phyloP scores from a whole-genome alignment of 768 basidiomycete genomes.

The Lentinula lateritia region DNA sequence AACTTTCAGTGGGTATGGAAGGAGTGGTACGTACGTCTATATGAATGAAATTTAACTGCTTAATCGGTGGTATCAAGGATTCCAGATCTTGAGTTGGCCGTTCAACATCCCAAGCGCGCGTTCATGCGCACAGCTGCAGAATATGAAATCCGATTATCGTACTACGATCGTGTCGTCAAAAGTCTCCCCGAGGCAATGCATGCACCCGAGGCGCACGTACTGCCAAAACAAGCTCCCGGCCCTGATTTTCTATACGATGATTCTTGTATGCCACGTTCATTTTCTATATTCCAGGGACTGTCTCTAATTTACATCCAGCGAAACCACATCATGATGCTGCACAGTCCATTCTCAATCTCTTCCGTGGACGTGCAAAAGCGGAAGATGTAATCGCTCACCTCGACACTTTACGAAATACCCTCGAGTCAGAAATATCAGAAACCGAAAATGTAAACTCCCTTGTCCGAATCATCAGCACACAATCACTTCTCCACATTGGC shows the following conservation, averaged over 20 bases:
- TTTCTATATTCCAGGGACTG: background rate
- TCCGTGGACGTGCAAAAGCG: constrained; percentile 76
- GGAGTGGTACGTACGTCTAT: constrained; percentile 68
- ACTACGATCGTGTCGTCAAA: constrained; percentile 87
- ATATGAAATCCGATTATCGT: constrained; percentile 86
- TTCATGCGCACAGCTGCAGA: constrained; percentile 88
- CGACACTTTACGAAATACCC: constrained; percentile 58
- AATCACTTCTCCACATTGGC: constrained; percentile 88
- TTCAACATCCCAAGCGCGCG: constrained; percentile 79
- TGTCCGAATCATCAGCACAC: constrained; percentile 75
- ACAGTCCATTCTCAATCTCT: constrained; percentile 67
- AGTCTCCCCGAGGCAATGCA: constrained; percentile 85
- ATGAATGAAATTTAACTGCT: background rate
- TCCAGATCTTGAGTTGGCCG: constrained; percentile 68
- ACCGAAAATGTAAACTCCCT: constrained; percentile 60
- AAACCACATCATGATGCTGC: constrained; percentile 79
- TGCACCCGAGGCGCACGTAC: constrained; percentile 50
- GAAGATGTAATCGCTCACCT: constrained; percentile 77
- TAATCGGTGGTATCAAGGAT: constrained; percentile 47
- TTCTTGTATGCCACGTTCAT: constrained; percentile 38
- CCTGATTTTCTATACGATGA: constrained; percentile 84
- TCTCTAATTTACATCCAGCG: constrained; percentile 34
- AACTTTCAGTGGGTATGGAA: constrained; percentile 99
- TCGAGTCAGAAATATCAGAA: constrained; percentile 49
- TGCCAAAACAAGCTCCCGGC: constrained; percentile 68